phyloP scores from a whole-genome alignment of 148 eudicot species.

The Fagopyrum esculentum region DNA sequence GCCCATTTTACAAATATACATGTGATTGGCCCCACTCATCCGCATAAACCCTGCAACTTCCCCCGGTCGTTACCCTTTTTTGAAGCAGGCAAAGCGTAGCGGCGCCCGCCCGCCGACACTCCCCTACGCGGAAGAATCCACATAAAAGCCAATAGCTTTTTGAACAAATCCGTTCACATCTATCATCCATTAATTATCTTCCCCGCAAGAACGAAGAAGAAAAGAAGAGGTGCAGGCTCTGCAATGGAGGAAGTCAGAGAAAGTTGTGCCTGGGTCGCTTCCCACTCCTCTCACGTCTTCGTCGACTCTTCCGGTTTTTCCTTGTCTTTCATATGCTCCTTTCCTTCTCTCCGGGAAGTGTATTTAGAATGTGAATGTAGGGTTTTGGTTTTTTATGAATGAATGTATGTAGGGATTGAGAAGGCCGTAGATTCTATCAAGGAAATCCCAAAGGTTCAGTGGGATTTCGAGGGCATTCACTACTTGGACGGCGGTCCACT shows the following conservation, averaged over 20 bases:
- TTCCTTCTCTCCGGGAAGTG: not conserved
- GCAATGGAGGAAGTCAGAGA: slow-evolving; percentile 31
- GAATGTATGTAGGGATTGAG: slow-evolving; percentile 49
- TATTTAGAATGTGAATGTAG: too few species aligned
- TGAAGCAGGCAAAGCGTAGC: not conserved
- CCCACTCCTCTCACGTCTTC: slow-evolving; percentile 25
- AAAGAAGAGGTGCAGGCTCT: not conserved
- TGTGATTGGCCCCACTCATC: not conserved
- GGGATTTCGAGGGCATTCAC: slow-evolving; percentile 90
- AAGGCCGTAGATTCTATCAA: slow-evolving; percentile 51
- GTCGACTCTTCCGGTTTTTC: slow-evolving; percentile 24
- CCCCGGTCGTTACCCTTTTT: not conserved
- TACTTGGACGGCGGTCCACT: slow-evolving; percentile 55
- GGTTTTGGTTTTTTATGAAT: not conserved
- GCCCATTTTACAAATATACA: not conserved
- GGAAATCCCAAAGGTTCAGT: slow-evolving; percentile 61
- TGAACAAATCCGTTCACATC: not conserved
- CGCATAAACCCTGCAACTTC: not conserved
- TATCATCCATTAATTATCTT: not conserved
- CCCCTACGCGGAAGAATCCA: not conserved
- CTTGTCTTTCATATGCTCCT: not conserved
- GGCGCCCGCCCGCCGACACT: slow-evolving; percentile 12
- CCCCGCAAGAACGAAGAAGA: too few species aligned
- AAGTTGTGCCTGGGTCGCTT: slow-evolving; percentile 29
- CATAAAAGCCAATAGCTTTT: not conserved